A percentile compares a stretch with the other conserved stretches of the same genome.
Conservation (phyloP, 2,329 filamentous ascomycete species). For the Colletotrichum sp. region DNA sequence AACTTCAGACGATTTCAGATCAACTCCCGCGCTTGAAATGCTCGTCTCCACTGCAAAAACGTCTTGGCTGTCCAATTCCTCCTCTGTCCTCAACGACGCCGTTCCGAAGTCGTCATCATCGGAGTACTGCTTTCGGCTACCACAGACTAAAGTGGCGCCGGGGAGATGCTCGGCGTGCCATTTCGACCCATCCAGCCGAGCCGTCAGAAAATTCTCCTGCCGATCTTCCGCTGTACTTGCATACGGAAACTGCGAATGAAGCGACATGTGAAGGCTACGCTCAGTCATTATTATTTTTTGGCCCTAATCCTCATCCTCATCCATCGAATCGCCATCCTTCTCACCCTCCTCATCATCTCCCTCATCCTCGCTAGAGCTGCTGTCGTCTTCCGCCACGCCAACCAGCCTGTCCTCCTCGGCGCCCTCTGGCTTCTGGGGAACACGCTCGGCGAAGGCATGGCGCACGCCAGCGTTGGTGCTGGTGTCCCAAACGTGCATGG, state of each 20-base stretch:
- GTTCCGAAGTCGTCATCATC: not conserved
- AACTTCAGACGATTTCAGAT: conserved; percentile 9
- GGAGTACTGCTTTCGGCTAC: not conserved
- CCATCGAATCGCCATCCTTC: conserved; percentile 57
- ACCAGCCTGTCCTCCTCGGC: conserved; percentile 79
- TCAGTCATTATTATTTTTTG: not conserved
- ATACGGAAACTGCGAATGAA: not conserved
- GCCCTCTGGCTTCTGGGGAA: conserved; percentile 56
- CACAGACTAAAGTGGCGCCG: not conserved
- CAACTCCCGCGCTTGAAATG: not conserved
- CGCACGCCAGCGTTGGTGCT: conserved; percentile 89
- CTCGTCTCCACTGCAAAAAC: not conserved
- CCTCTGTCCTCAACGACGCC: not conserved
- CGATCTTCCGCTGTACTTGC: not conserved
- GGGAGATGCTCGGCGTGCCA: not conserved
- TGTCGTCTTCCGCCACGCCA: conserved; percentile 70
- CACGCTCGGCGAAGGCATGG: conserved; percentile 76
- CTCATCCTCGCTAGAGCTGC: conserved; percentile 66
- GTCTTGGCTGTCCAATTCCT: not conserved
- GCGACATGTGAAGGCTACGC: not conserved
- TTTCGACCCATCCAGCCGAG: not conserved
- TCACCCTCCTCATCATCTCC: conserved; percentile 44
- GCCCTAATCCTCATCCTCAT: conserved; percentile 50
- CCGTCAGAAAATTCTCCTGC: not conserved
- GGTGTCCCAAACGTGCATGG: conserved; percentile 95